phyloP scores from a whole-genome alignment of 2,329 filamentous ascomycete genomes.

The Fusarium duplospermum region DNA sequence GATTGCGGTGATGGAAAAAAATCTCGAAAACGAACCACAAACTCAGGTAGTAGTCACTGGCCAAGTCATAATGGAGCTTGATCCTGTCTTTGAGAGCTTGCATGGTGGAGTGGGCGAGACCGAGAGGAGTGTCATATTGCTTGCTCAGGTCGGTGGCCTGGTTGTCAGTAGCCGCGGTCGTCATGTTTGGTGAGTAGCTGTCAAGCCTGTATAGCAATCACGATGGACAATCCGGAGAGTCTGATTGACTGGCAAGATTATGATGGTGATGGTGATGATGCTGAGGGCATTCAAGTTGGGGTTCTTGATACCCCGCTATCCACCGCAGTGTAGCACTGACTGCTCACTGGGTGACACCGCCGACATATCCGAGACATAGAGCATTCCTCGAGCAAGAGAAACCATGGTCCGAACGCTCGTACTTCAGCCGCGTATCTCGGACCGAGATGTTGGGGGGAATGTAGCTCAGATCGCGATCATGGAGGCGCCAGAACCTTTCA shows the following conservation, averaged over 20 bases:
- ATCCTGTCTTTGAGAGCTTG: slow-evolving; percentile 67
- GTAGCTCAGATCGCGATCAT: background rate
- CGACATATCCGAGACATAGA: background rate
- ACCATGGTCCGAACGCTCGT: background rate
- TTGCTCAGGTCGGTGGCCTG: slow-evolving; percentile 54
- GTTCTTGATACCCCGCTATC: slow-evolving; percentile 23
- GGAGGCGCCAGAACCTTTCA: background rate
- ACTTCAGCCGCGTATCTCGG: background rate
- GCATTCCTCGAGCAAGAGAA: background rate
- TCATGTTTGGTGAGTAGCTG: slow-evolving; percentile 19
- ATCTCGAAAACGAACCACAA: slow-evolving; percentile 59
- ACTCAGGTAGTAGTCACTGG: slow-evolving; percentile 71
- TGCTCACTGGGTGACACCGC: slow-evolving; percentile 23
- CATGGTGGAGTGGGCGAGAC: slow-evolving; percentile 59
- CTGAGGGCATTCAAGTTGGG: background rate
- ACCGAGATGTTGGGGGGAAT: background rate
- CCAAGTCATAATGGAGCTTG: slow-evolving; percentile 70
- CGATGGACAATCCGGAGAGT: background rate
- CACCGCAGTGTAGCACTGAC: slow-evolving; percentile 6
- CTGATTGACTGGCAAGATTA: background rate
- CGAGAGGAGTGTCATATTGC: slow-evolving; percentile 59
- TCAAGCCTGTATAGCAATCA: background rate
- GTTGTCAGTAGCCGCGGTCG: slow-evolving; percentile 12
- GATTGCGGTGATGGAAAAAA: background rate
- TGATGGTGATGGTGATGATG: background rate